phyloP scores from a whole-genome alignment of 441 rosid species.

The Populus tomentosa region DNA sequence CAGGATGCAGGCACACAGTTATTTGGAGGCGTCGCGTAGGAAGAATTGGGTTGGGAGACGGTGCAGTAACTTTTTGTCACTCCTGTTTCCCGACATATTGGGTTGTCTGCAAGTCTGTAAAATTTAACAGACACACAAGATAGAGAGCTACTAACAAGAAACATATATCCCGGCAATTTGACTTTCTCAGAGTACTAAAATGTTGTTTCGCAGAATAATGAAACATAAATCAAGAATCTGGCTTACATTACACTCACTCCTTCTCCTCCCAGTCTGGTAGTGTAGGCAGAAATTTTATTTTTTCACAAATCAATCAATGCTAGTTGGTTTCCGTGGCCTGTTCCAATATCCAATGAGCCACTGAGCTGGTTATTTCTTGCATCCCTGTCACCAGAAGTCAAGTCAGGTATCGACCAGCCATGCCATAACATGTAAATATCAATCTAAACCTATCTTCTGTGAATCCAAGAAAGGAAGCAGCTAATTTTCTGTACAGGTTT shows the following conservation, averaged over 20 bases:
- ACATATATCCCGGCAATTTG: neutral
- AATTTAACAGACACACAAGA: conserved; percentile 2
- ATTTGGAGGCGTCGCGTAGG: conserved; percentile 30
- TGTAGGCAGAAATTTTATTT: conserved; percentile 25
- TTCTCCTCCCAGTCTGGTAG: too few species aligned
- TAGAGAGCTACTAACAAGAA: neutral
- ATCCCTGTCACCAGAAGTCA: conserved; percentile 27
- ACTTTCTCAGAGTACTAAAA: neutral
- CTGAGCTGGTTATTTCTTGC: conserved; percentile 2
- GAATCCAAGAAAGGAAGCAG: too few species aligned
- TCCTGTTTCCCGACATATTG: conserved; percentile 44
- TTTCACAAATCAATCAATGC: neutral
- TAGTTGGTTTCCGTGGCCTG: neutral
- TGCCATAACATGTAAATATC: neutral
- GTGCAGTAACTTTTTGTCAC: conserved; percentile 33
- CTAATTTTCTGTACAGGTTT: neutral
- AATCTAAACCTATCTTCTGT: too few species aligned
- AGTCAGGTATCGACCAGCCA: neutral
- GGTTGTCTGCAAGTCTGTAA: conserved; percentile 54
- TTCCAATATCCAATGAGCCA: neutral
- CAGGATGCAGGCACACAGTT: conserved; percentile 38
- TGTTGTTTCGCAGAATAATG: neutral
- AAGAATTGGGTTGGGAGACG: neutral
- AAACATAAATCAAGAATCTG: neutral
- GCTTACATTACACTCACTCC: too few species aligned